A percentile compares a stretch with the other conserved stretches of the same genome.
phyloP scores from a whole-genome alignment of 192 early-diverging fungal genomes.

The Podila minutissima region DNA sequence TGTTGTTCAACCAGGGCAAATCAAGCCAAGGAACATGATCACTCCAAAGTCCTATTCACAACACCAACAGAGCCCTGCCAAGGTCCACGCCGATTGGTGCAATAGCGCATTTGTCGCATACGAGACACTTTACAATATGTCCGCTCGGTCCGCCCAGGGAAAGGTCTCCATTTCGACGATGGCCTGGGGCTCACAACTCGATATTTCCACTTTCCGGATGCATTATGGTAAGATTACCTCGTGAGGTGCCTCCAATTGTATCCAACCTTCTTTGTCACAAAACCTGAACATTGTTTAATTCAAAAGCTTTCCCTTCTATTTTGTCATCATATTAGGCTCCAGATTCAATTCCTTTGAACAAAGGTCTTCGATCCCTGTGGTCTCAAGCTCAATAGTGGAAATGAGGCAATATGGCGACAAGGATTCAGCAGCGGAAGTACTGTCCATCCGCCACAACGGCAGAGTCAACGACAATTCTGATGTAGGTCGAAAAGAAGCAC shows the following conservation, averaged over 20 bases:
- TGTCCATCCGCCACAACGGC: slow-evolving; percentile 16
- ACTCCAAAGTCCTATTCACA: too few relatives aligned
- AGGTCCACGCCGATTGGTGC: slow-evolving; percentile 8
- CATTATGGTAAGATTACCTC: slow-evolving; percentile 28
- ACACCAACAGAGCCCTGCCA: too few relatives aligned
- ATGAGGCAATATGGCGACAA: slow-evolving; percentile 47
- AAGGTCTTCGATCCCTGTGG: neutral
- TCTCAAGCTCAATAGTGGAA: slow-evolving; percentile 28
- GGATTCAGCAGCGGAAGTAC: slow-evolving; percentile 25
- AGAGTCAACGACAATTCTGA: slow-evolving; percentile 3
- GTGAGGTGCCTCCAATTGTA: neutral
- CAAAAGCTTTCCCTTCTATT: neutral
- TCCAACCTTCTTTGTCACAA: neutral
- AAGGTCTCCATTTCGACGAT: slow-evolving; percentile 14
- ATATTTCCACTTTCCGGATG: slow-evolving; percentile 33
- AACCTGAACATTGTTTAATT: neutral
- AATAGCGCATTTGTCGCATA: slow-evolving; percentile 23
- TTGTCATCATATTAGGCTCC: slow-evolving; percentile 9
- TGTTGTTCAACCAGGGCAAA: neutral
- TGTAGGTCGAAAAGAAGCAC: neutral
- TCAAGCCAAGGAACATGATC: slow-evolving; percentile 4
- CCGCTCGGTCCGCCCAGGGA: slow-evolving; percentile 2
- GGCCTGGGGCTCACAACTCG: slow-evolving; percentile 33
- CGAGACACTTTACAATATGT: slow-evolving; percentile 32
- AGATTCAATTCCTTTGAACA: neutral